Evolutionary conservation across 225 moss, liverwort and hornwort species (phyloP).

Genomic region (Anthoceros angustus): DNA sequence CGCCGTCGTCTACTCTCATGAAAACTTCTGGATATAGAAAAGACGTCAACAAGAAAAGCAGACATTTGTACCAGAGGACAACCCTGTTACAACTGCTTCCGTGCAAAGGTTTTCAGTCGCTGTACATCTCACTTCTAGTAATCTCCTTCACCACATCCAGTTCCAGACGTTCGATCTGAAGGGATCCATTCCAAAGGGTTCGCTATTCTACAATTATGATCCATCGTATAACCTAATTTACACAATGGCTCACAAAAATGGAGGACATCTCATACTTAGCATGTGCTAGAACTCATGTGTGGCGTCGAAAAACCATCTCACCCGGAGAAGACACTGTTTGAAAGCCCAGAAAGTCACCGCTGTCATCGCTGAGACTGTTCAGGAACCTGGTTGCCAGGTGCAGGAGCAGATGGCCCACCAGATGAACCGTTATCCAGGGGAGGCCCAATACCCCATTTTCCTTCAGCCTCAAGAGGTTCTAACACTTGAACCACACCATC

Average conservation of each 20-base stretch:
- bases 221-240: background rate
- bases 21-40: too few species aligned
- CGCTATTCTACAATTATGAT: background rate
- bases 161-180: too few species aligned
- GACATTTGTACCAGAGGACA: too few species aligned
- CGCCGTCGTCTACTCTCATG: too few species aligned
- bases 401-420: constrained; percentile 48
- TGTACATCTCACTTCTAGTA: too few species aligned
- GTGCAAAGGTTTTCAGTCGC: too few species aligned
- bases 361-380: constrained; percentile 87
- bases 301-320: background rate
- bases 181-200: too few species aligned
- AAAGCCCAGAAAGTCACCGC: too few species aligned
- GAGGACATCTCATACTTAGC: background rate
- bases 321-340: too few species aligned
- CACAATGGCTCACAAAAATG: constrained; percentile 4
- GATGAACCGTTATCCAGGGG: constrained; percentile 82
- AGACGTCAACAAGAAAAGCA: too few species aligned
- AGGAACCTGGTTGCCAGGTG: constrained; percentile 78
- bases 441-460: constrained; percentile 71
- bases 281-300: background rate
- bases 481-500: constrained; percentile 95
- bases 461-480: constrained; percentile 80
- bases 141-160: too few species aligned
- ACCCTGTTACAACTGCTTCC: too few species aligned